These are phyloP conservation scores for Hymenoscyphus repandus DNA, from an alignment of 2,329 filamentous ascomycete species.

Conservation along the genomic window DNA sequence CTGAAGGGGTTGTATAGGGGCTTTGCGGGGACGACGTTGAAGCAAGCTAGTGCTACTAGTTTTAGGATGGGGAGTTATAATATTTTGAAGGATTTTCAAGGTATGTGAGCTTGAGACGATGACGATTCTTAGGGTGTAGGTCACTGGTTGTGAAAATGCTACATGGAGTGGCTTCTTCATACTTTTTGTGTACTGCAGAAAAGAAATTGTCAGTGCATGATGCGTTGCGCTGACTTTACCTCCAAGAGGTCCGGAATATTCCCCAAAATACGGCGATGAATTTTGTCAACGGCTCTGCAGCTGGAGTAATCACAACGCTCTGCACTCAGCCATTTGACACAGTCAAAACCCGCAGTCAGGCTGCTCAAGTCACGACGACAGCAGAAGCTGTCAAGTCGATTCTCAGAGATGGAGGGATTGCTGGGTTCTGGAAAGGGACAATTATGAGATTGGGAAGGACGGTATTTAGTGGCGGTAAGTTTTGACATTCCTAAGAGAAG, in stretches of 20 bases:
- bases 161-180: not conserved
- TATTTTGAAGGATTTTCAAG: slow-evolving; percentile 38
- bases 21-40: slow-evolving; percentile 40
- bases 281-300: slow-evolving; percentile 57
- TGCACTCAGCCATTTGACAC: slow-evolving; percentile 58
- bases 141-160: too few species aligned
- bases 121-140: too few species aligned
- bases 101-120: not conserved
- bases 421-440: slow-evolving; percentile 62
- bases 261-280: slow-evolving; percentile 44
- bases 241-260: slow-evolving; percentile 32
- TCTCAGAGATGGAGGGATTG: slow-evolving; percentile 50
- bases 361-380: slow-evolving; percentile 51
- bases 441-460: slow-evolving; percentile 61
- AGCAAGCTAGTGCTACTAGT: slow-evolving; percentile 43
- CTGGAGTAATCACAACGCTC: slow-evolving; percentile 55
- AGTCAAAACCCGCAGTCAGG: slow-evolving; percentile 59
- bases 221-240: slow-evolving; percentile 18
- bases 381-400: slow-evolving; percentile 51
- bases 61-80: slow-evolving; percentile 47
- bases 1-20: slow-evolving; percentile 40
- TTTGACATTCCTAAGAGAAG: not conserved
- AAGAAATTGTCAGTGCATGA: too few species aligned
- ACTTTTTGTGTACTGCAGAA: slow-evolving; percentile 11
- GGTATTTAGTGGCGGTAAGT: slow-evolving; percentile 55